These are phyloP conservation scores for Xylaria venustula DNA, from an alignment of 495 filamentous ascomycete genomes.

Conservation along the genomic window DNA sequence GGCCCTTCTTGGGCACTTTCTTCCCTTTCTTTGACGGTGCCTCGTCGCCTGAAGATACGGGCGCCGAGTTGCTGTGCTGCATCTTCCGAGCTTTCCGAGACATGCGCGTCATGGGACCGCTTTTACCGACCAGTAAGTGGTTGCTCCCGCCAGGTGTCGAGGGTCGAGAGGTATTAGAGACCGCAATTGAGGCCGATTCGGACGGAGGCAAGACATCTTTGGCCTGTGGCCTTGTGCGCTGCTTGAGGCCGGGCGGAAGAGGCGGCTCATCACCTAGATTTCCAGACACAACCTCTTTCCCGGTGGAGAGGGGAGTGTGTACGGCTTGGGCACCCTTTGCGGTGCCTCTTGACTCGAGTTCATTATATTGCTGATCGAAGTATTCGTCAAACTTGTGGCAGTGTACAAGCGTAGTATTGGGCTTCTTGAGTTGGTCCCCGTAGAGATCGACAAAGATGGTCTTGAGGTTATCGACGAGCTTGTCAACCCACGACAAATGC, in stretches of 20 bases:
- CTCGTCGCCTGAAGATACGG: slow-evolving; percentile 84
- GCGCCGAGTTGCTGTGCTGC: slow-evolving; percentile 58
- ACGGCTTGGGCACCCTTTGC: slow-evolving; percentile 30
- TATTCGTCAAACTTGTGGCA: slow-evolving; percentile 82
- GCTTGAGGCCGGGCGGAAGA: slow-evolving; percentile 39
- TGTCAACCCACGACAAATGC: slow-evolving; percentile 95
- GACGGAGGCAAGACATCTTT: slow-evolving; percentile 48
- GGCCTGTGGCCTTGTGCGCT: slow-evolving; percentile 23
- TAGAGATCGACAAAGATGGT: slow-evolving; percentile 88
- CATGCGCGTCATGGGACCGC: slow-evolving; percentile 66
- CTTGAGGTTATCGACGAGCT: slow-evolving; percentile 89
- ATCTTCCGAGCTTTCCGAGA: slow-evolving; percentile 83
- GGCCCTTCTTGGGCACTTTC: slow-evolving; percentile 71
- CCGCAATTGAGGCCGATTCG: slow-evolving; percentile 63
- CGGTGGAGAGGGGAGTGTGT: slow-evolving; percentile 36
- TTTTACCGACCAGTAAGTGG: slow-evolving; percentile 67
- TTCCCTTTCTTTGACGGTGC: slow-evolving; percentile 56
- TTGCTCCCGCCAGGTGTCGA: slow-evolving; percentile 65
- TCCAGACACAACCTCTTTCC: slow-evolving; percentile 39
- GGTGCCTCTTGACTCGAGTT: slow-evolving; percentile 62
- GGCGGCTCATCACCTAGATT: slow-evolving; percentile 45
- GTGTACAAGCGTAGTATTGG: slow-evolving; percentile 71
- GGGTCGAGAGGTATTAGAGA: slow-evolving; percentile 78
- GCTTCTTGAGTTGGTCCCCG: slow-evolving; percentile 78
- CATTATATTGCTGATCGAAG: slow-evolving; percentile 87